Evolutionary conservation across 176 grass and related monocot genomes (phyloP).

Genomic region (Aegilops speltoides): DNA sequence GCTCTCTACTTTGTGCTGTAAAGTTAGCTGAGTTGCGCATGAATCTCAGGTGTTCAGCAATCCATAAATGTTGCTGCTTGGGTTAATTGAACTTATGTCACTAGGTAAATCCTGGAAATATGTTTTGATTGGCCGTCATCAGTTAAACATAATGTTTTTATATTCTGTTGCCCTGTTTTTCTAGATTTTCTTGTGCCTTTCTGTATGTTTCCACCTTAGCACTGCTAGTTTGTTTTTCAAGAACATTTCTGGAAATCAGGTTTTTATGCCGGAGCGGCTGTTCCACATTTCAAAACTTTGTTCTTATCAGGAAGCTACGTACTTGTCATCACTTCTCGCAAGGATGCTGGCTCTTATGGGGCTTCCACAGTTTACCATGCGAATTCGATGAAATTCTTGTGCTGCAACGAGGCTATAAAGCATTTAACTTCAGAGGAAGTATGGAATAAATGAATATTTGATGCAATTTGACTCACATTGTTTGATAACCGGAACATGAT

Average conservation of each 20-base stretch:
- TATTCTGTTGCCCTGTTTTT: not conserved
- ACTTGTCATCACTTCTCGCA: slow-evolving; percentile 83
- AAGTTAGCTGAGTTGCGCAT: not conserved
- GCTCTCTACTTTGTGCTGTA: not conserved
- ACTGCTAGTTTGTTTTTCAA: slow-evolving; percentile 7
- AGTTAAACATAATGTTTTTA: not conserved
- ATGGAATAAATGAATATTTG: slow-evolving; percentile 26
- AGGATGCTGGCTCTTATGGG: slow-evolving; percentile 71
- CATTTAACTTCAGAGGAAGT: slow-evolving; percentile 93
- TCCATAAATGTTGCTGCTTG: not conserved
- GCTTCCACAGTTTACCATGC: slow-evolving; percentile 67
- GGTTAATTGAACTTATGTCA: slow-evolving; percentile 17
- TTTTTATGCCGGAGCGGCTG: not conserved
- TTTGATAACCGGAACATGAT: not conserved
- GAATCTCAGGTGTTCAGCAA: not conserved
- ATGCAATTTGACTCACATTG: slow-evolving; percentile 28
- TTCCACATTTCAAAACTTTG: slow-evolving; percentile 30
- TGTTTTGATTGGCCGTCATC: not conserved
- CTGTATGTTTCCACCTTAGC: not conserved
- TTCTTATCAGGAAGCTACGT: slow-evolving; percentile 78
- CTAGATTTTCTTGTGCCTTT: not conserved
- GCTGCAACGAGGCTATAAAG: slow-evolving; percentile 81
- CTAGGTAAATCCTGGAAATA: not conserved
- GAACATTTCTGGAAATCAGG: not conserved
- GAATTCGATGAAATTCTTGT: slow-evolving; percentile 82